Evolutionary conservation across 129 eudicot species (phyloP).

Genomic region (Tanacetum coccineum): DNA sequence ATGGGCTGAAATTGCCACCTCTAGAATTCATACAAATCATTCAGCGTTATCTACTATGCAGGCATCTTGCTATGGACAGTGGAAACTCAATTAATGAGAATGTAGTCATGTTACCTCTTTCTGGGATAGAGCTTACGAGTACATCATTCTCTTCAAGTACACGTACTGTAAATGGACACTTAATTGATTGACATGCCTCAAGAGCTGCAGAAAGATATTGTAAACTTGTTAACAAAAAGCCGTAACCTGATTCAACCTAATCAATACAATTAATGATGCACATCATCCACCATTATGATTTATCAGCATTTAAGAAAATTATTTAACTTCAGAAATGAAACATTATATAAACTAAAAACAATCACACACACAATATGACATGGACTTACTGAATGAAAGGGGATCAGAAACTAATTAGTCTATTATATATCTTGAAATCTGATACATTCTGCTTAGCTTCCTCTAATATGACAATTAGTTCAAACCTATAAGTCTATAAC

Average conservation of each 20-base stretch:
- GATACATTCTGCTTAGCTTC: not conserved
- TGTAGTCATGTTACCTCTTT: slow-evolving; percentile 51
- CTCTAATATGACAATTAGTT: not conserved
- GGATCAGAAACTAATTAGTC: not conserved
- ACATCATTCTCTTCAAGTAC: slow-evolving; percentile 67
- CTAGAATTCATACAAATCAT: no score
- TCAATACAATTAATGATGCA: no score
- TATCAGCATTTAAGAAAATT: no score
- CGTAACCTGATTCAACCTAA: no score
- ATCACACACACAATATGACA: not conserved
- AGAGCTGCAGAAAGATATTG: slow-evolving; percentile 57
- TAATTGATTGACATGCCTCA: slow-evolving; percentile 62
- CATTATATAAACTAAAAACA: not conserved
- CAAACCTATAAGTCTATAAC: not conserved
- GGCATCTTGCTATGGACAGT: not conserved
- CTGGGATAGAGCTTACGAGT: slow-evolving; percentile 53
- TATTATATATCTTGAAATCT: not conserved
- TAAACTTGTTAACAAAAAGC: slow-evolving; percentile 7
- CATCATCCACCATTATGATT: no score
- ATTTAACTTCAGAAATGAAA: not conserved
- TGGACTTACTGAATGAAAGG: not conserved
- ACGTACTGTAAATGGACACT: slow-evolving; percentile 57
- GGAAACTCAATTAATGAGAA: not conserved
- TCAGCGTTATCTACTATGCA: not conserved
- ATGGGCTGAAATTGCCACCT: not conserved